Conservation (phyloP, 2,329 filamentous ascomycete species). For the Nigrograna mackinnonii region DNA sequence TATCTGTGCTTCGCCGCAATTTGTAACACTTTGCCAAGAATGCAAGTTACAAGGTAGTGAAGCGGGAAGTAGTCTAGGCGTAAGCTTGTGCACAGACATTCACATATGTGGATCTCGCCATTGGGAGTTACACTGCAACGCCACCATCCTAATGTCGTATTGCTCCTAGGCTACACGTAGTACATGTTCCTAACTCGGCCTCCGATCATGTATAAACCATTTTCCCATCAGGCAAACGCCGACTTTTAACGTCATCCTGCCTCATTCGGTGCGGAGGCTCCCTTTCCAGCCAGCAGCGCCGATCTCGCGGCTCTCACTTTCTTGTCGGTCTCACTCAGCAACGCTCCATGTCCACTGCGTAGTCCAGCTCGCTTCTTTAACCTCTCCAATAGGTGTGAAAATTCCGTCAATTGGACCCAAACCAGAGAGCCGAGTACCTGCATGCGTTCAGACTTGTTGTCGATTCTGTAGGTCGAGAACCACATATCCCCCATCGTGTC, state of each 20-base stretch:
- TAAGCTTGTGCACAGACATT: too few species aligned
- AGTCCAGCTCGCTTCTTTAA: not conserved
- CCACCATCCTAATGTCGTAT: too few species aligned
- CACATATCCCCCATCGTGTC: not conserved
- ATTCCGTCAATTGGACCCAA: not conserved
- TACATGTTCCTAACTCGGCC: too few species aligned
- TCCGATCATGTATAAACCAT: too few species aligned
- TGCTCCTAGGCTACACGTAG: too few species aligned
- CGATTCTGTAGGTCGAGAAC: not conserved
- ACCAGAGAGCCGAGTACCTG: not conserved
- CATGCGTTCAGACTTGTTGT: slow-evolving; percentile 1
- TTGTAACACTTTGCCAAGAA: not conserved
- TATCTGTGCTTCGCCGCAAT: not conserved
- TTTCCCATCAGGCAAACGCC: too few species aligned
- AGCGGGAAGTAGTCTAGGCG: too few species aligned
- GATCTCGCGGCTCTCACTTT: not conserved
- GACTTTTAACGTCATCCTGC: not conserved
- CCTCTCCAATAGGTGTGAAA: not conserved
- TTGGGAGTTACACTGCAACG: too few species aligned
- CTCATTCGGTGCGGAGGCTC: not conserved
- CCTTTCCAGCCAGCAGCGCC: not conserved
- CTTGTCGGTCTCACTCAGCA: slow-evolving; percentile 1
- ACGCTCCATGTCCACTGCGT: not conserved
- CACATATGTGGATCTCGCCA: too few species aligned
- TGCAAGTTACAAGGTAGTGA: too few species aligned